Conservation (phyloP, 2,329 filamentous ascomycete species). For the Didymosphaeria variabile region DNA sequence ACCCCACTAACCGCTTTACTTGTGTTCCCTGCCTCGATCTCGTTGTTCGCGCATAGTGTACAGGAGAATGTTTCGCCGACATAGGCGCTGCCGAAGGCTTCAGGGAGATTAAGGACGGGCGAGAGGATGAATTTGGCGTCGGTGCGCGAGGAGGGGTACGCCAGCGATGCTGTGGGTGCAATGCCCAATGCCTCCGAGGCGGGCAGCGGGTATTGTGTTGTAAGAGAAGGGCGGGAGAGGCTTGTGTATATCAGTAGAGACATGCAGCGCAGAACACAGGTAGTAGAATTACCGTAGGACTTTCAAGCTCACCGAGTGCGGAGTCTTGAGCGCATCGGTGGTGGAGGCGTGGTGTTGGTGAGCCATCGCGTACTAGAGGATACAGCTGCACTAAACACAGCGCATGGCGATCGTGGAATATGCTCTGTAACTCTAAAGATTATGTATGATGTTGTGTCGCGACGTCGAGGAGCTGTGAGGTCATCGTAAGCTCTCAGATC, state of each 20-base stretch:
- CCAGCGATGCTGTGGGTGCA: slow-evolving; percentile 69
- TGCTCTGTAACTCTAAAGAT: background rate
- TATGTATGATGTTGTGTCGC: background rate
- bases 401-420: background rate
- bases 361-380: slow-evolving; percentile 37
- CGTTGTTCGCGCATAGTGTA: slow-evolving; percentile 95
- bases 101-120: slow-evolving; percentile 79
- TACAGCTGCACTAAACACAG: background rate
- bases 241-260: slow-evolving; percentile 54
- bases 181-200: slow-evolving; percentile 61
- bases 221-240: slow-evolving; percentile 81
- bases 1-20: slow-evolving; percentile 73
- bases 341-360: slow-evolving; percentile 51
- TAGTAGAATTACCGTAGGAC: slow-evolving; percentile 73
- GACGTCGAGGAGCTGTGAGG: background rate
- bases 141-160: slow-evolving; percentile 67
- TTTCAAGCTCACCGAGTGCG: slow-evolving; percentile 86
- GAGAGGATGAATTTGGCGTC: slow-evolving; percentile 65
- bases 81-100: slow-evolving; percentile 92
- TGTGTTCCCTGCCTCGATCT: slow-evolving; percentile 59
- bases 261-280: background rate
- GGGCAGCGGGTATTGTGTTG: slow-evolving; percentile 72
- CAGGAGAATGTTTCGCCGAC: slow-evolving; percentile 96
- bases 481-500: slow-evolving; percentile 1
- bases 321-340: slow-evolving; percentile 55